A percentile compares a stretch with the other conserved stretches of the same genome.
These are phyloP conservation scores for Lithospermum erythrorhizon DNA, from an alignment of 257 asterid genomes.

Conservation along the genomic window DNA sequence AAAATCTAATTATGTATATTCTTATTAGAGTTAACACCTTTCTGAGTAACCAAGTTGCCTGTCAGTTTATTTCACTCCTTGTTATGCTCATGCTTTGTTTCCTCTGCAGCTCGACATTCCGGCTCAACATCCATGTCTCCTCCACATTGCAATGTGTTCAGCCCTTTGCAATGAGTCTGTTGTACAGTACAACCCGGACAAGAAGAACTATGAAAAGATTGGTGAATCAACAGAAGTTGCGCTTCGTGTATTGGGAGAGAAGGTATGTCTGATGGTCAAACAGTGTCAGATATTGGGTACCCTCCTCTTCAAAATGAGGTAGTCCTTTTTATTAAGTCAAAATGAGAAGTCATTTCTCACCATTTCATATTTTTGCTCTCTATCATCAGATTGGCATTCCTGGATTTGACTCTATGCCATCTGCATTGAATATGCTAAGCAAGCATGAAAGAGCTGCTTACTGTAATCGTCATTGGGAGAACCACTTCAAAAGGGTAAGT, in stretches of 20 bases:
- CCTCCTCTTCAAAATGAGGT: neutral
- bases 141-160: constrained; percentile 92
- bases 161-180: constrained; percentile 95
- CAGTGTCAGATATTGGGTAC: neutral
- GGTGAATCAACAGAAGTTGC: constrained; percentile 99
- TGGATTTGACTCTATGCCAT: constrained; percentile 98
- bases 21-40: neutral
- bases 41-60: neutral
- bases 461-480: constrained; percentile 95
- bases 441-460: constrained; percentile 95
- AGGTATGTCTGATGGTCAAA: constrained; percentile 36
- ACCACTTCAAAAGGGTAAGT: constrained; percentile 88
- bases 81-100: constrained; percentile 16
- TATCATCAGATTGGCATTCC: constrained; percentile 94
- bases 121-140: constrained; percentile 83
- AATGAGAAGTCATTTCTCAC: neutral
- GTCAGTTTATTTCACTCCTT: constrained; percentile 2
- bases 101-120: constrained; percentile 83
- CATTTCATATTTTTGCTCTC: constrained; percentile 4
- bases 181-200: constrained; percentile 90
- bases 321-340: neutral
- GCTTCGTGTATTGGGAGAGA: constrained; percentile 89
- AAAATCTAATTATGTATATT: neutral
- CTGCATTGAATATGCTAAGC: constrained; percentile 85
- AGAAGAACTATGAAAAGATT: constrained; percentile 82